These are phyloP conservation scores for Pythium sp. DNA, from an alignment of 352 stramenopile genomes.

Conservation along the genomic window DNA sequence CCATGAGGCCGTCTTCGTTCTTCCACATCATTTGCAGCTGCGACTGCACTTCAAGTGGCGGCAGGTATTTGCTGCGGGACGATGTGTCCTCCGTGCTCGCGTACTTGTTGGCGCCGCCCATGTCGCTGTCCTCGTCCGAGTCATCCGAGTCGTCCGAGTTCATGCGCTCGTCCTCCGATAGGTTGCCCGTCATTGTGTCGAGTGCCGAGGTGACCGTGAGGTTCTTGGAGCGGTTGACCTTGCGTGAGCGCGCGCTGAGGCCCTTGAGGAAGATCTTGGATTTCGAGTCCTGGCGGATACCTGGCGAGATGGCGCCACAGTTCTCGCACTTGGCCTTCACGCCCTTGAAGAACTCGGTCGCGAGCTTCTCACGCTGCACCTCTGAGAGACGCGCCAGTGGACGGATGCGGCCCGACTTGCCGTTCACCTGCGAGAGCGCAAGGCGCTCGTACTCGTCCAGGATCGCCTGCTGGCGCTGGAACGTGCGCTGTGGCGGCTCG, in stretches of 20 bases:
- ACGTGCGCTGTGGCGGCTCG: constrained; percentile 61
- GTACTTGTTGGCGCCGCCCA: constrained; percentile 28
- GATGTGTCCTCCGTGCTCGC: constrained; percentile 56
- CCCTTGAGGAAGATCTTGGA: constrained; percentile 98
- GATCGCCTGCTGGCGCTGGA: constrained; percentile 83
- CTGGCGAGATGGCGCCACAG: constrained; percentile 94
- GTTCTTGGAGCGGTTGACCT: constrained; percentile 83
- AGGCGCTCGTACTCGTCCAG: constrained; percentile 89
- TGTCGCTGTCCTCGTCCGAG: constrained; percentile 68
- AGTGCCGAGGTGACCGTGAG: constrained; percentile 76
- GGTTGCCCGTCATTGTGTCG: constrained; percentile 75
- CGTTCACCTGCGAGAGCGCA: constrained; percentile 48
- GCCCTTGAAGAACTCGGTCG: constrained; percentile 89
- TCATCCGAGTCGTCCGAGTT: constrained; percentile 51
- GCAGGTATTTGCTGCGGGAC: constrained; percentile 92
- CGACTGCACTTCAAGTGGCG: constrained; percentile 93
- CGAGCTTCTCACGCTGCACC: constrained; percentile 77
- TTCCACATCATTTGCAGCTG: constrained; percentile 95
- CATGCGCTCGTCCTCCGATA: constrained; percentile 39
- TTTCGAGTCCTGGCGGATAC: constrained; percentile 95
- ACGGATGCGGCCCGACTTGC: constrained; percentile 28
- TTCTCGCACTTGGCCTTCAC: constrained; percentile 96
- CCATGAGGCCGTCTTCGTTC: constrained; percentile 89
- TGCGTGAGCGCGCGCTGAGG: constrained; percentile 74
- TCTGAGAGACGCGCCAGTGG: constrained; percentile 65